Conservation (phyloP, 768 basidiomycete species). For the Termitomyces sp. region DNA sequence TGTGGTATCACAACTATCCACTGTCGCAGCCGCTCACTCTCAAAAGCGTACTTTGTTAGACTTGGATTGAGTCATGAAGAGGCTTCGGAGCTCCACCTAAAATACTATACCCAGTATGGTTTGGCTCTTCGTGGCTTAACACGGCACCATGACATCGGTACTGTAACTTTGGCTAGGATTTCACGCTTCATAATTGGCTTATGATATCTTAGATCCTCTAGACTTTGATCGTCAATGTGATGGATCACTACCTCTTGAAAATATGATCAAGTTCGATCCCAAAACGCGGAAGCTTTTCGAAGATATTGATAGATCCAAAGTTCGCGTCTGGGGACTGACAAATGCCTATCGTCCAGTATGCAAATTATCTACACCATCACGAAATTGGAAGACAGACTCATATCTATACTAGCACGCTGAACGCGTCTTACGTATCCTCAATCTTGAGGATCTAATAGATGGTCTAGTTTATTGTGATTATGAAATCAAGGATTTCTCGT, state of each 20-base stretch:
- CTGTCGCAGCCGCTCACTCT: not conserved
- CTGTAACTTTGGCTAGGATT: slow-evolving; percentile 1
- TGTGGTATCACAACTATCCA: not conserved
- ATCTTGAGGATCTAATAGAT: slow-evolving; percentile 66
- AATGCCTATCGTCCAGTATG: slow-evolving; percentile 75
- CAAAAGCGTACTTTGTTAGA: slow-evolving; percentile 65
- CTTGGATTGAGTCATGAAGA: slow-evolving; percentile 65
- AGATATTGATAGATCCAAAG: slow-evolving; percentile 74
- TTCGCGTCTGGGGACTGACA: slow-evolving; percentile 80
- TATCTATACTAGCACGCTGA: slow-evolving; percentile 58
- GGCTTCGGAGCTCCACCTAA: slow-evolving; percentile 61
- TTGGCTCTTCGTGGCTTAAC: slow-evolving; percentile 76
- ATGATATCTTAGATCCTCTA: slow-evolving; percentile 50
- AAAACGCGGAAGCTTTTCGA: slow-evolving; percentile 58
- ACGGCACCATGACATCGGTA: slow-evolving; percentile 73
- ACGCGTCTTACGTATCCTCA: slow-evolving; percentile 70
- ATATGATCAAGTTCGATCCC: slow-evolving; percentile 66
- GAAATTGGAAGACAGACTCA: not conserved
- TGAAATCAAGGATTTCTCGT: slow-evolving; percentile 53
- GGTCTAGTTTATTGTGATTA: slow-evolving; percentile 82
- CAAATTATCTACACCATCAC: slow-evolving; percentile 9
- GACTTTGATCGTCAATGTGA: slow-evolving; percentile 86
- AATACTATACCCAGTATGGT: slow-evolving; percentile 78
- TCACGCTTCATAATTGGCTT: not conserved
- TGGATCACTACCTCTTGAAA: slow-evolving; percentile 75